Evolutionary conservation across 1,139 yeast species (phyloP), one percentile per base, ranked within the genome.

Genomic region (Diutina mesorugosa): DNA sequence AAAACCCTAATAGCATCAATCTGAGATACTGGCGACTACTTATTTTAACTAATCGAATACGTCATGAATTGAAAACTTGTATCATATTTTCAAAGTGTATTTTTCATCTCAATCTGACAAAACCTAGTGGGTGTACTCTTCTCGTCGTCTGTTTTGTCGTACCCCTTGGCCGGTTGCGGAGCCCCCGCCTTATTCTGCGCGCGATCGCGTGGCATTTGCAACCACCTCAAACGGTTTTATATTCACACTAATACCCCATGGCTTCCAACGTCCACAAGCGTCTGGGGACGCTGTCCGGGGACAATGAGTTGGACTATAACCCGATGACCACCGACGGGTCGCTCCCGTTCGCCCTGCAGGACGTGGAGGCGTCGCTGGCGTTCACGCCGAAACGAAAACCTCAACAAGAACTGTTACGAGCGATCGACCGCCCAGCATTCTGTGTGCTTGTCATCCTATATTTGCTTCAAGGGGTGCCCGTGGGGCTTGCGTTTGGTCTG

Each of bases 401-500:
- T 4, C 14, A 46, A 46, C 10, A 14, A 14, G 48, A 18, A 12
- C 53, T n/a, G 28, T 50, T 50, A n/a, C 14, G 29, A n/a, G 45
- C 53, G 28, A 18, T 50, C 14, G 32, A 51, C 38, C 51, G 56
- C 10, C 51, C 45, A 21, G 89, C 91, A 57, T 93, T 93, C 66
- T 71, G 78, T 51, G 76, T 91, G 16, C 72, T 93, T 57, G 84
- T 89, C 9, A 65, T 87, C 8, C 71, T 93, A 35, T 93, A 93
- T 65, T 72, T 90, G 54, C 76, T 91, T 12, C 99, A 93, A 68
- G 99, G 99, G 30, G 84, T 93, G 4, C 99, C 99, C 0, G 95
- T 91, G 16, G 99, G 99, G 0, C 71, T 93, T 51, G 96, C 97
- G 2, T 90, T 93, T 72, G 99, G 99, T 3, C 86, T 96, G 1